Evolutionary conservation across 2,329 filamentous ascomycete genomes (phyloP).

Genomic region (Fusarium miscanthi): DNA sequence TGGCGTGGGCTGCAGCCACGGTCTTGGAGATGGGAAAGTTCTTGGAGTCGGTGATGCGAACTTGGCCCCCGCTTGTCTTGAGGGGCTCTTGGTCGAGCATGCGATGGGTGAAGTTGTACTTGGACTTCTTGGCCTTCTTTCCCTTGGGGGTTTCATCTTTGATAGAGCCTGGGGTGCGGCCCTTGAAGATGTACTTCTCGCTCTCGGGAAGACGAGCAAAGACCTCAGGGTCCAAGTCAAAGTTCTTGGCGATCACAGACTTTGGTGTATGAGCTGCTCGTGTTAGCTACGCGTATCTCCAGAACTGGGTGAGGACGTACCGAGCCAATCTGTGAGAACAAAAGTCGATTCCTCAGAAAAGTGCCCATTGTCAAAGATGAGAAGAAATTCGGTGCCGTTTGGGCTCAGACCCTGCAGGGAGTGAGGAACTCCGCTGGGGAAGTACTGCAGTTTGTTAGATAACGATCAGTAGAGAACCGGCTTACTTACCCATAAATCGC

Average conservation of each 20-base stretch:
- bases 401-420: conserved; percentile 77
- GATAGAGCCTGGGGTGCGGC: conserved; percentile 71
- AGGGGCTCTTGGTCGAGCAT: conserved; percentile 77
- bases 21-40: conserved; percentile 81
- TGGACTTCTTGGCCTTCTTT: conserved; percentile 72
- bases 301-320: conserved; percentile 50
- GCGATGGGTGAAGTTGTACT: conserved; percentile 75
- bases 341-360: conserved; percentile 76
- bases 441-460: conserved; percentile 60
- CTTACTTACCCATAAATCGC: conserved; percentile 67
- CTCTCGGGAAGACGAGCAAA: conserved; percentile 74
- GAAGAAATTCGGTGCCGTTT: conserved; percentile 66
- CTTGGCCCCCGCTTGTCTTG: conserved; percentile 70
- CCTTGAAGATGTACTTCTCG: conserved; percentile 84
- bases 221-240: conserved; percentile 76
- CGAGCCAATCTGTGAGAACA: conserved; percentile 78
- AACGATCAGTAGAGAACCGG: fast-evolving
- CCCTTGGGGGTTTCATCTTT: conserved; percentile 72
- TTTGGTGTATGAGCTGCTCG: conserved; percentile 74
- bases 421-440: conserved; percentile 81
- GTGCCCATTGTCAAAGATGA: conserved; percentile 61
- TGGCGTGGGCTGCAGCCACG: conserved; percentile 77
- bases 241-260: conserved; percentile 79
- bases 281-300: not conserved
- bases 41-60: conserved; percentile 79